These are phyloP conservation scores for Lolium rigidum DNA, from an alignment of 176 grass and related monocot species.

Conservation along the genomic window DNA sequence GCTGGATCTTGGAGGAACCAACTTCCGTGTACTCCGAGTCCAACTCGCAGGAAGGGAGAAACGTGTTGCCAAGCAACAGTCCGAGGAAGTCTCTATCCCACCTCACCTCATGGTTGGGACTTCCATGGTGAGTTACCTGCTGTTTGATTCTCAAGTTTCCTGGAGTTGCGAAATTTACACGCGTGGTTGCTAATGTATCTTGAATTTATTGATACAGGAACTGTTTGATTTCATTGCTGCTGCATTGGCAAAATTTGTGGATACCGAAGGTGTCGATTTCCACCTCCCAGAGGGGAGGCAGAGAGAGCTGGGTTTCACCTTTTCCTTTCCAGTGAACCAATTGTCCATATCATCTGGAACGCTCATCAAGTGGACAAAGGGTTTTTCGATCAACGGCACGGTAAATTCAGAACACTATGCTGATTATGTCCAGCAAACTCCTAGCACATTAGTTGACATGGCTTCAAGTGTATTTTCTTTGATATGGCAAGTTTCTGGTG, in stretches of 20 bases:
- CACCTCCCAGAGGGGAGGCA: conserved; percentile 61
- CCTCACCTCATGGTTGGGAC: conserved; percentile 72
- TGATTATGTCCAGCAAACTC: background rate
- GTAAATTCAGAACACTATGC: conserved; percentile 43
- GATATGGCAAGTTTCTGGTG: background rate
- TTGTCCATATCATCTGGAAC: conserved; percentile 70
- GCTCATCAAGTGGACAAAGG: conserved; percentile 89
- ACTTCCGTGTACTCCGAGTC: conserved; percentile 83
- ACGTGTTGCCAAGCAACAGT: conserved; percentile 64
- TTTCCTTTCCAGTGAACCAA: conserved; percentile 84
- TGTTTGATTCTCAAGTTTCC: background rate
- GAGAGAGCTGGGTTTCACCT: conserved; percentile 85
- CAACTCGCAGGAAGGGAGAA: conserved; percentile 82
- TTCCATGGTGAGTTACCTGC: conserved; percentile 49
- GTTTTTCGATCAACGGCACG: conserved; percentile 66
- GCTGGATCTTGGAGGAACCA: conserved; percentile 86
- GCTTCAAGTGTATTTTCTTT: background rate
- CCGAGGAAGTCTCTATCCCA: conserved; percentile 68
- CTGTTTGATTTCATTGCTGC: conserved; percentile 86
- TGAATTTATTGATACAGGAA: conserved; percentile 49
- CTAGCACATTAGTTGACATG: background rate
- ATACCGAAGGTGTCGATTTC: conserved; percentile 66
- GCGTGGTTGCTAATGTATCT: conserved; percentile 16
- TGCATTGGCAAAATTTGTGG: conserved; percentile 71
- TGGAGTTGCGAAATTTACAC: background rate